Conservation (phyloP, 345 rosid species). For the Reutealis trisperma region DNA sequence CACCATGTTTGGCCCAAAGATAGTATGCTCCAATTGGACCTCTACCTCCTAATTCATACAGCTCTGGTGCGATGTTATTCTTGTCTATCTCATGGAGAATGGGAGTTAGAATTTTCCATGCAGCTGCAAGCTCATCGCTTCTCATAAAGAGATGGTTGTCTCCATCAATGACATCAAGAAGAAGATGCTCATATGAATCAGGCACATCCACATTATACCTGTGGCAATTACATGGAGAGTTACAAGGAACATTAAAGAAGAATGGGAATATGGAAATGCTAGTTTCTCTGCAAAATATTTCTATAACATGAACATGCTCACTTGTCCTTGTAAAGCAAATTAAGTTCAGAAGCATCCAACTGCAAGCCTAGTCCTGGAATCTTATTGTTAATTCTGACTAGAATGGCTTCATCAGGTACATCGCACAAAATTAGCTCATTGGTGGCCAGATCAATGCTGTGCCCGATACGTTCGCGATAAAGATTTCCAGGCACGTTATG, state of each 20-base stretch:
- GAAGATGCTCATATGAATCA: conserved; percentile 75
- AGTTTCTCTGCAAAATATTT: neutral
- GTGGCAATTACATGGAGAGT: conserved; percentile 4
- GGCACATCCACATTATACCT: conserved; percentile 69
- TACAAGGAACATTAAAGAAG: neutral
- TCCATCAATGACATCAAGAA: conserved; percentile 79
- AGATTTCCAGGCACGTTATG: conserved; percentile 68
- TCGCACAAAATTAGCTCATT: conserved; percentile 69
- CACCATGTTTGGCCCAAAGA: conserved; percentile 75
- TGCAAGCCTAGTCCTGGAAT: conserved; percentile 74
- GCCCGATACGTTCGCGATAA: conserved; percentile 56
- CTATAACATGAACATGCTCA: conserved; percentile 14
- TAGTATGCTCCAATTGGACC: conserved; percentile 73
- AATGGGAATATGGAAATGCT: neutral
- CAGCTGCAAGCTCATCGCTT: conserved; percentile 78
- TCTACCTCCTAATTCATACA: conserved; percentile 71
- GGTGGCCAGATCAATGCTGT: conserved; percentile 50
- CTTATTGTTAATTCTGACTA: conserved; percentile 69
- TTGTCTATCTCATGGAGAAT: conserved; percentile 57
- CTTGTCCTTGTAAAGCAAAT: conserved; percentile 76
- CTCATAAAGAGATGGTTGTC: conserved; percentile 83
- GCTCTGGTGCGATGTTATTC: conserved; percentile 54
- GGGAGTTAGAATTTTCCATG: conserved; percentile 64
- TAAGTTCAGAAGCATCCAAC: conserved; percentile 75
- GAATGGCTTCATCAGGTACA: conserved; percentile 70